Conservation (phyloP, 2,329 filamentous ascomycete species). For the Alternaria angustiovoidea region DNA sequence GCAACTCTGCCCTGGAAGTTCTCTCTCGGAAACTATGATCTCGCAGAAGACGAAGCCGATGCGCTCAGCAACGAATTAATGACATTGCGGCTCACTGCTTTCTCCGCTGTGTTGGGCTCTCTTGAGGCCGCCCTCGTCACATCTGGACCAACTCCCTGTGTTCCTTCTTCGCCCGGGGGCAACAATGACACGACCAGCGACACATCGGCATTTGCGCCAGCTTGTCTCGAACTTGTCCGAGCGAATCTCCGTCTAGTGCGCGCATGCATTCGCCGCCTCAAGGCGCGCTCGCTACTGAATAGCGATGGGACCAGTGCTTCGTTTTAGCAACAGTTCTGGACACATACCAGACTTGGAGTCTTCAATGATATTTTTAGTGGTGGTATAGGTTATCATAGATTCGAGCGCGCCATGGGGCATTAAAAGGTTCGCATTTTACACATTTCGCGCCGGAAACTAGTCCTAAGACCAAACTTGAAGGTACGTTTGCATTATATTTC, state of each 20-base stretch:
- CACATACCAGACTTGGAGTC: not conserved
- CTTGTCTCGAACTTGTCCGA: constrained; percentile 16
- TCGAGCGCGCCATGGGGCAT: not conserved
- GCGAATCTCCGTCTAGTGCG: constrained; percentile 15
- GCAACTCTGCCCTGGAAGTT: constrained; percentile 12
- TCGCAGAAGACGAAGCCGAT: constrained; percentile 19
- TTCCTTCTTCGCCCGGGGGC: constrained; percentile 7
- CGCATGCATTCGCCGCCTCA: constrained; percentile 15
- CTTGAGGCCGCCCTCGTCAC: constrained; percentile 17
- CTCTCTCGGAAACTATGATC: constrained; percentile 17
- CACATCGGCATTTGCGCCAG: constrained; percentile 5
- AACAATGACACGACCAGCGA: not conserved
- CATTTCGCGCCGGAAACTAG: not conserved
- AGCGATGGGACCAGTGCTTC: not conserved
- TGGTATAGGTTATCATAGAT: not conserved
- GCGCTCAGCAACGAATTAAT: constrained; percentile 21
- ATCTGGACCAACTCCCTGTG: constrained; percentile 1
- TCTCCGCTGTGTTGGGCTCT: constrained; percentile 16
- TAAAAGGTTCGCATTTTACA: not conserved
- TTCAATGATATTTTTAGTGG: not conserved
- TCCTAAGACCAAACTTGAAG: not conserved
- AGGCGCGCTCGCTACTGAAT: constrained; percentile 12
- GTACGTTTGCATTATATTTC: not conserved
- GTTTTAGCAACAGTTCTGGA: not conserved
- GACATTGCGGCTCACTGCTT: constrained; percentile 16